A percentile compares a stretch with the other conserved stretches of the same genome.
Evolutionary conservation across 176 grass and related monocot genomes (phyloP).

Genomic region (Avena atlantica): DNA sequence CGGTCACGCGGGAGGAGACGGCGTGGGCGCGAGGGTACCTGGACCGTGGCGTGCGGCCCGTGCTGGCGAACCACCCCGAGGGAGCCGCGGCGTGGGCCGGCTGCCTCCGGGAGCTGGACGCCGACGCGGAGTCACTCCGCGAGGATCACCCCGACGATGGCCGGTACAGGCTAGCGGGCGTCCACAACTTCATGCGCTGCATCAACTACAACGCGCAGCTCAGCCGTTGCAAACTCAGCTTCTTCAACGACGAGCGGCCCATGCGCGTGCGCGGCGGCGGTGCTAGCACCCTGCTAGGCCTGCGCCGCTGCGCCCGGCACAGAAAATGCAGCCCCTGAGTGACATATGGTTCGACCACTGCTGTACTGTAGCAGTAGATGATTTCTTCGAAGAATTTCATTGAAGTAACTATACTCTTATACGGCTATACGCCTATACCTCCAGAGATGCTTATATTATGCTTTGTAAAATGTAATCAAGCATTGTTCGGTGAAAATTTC

Average conservation of each 20-base stretch:
- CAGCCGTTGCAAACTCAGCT: neutral
- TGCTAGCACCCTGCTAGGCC: neutral
- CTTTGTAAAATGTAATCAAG: too few relatives aligned
- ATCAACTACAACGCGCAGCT: conserved; percentile 3
- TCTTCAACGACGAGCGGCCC: neutral
- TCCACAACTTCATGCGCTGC: neutral
- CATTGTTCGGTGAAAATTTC: too few relatives aligned
- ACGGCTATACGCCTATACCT: too few relatives aligned
- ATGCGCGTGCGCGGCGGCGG: neutral
- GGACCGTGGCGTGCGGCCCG: neutral
- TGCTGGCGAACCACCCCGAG: neutral
- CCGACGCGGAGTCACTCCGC: neutral
- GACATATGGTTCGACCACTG: too few relatives aligned
- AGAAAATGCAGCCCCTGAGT: neutral
- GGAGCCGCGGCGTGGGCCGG: neutral
- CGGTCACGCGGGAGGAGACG: neutral
- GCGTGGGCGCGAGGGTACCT: neutral
- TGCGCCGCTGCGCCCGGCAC: neutral
- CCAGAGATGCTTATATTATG: too few relatives aligned
- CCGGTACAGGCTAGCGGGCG: neutral
- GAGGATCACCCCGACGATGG: neutral
- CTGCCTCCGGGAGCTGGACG: neutral
- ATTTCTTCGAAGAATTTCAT: too few relatives aligned
- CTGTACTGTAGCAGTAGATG: too few relatives aligned
- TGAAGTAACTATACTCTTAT: too few relatives aligned